Evolutionary conservation across 1,139 yeast genomes (phyloP), one percentile per base, ranked within the genome.

Genomic region (Yamadazyma songkhlaensis): DNA sequence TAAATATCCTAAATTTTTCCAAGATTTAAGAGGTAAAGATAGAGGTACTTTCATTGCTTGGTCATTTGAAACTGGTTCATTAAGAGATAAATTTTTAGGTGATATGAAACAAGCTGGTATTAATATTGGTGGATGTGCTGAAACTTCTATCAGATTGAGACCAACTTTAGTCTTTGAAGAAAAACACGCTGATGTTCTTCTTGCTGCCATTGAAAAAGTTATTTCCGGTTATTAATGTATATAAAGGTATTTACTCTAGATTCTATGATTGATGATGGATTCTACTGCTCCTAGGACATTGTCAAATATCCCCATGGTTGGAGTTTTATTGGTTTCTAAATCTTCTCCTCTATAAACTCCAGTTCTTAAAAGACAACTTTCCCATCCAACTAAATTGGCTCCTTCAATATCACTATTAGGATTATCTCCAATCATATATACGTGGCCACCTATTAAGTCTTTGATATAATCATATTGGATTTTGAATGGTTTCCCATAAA

Each of bases 371-470:
- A 92, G 72, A 32, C 88, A 74, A 13, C 92, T 81, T 36, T 83
- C 79, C 97, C 97, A 92, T 2, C 96, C 96, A 55, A 81, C 80
- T 41, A 69, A 69, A 51, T 84, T 83, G 2, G 96, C 98, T 0
- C 98, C 98, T 44, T 74, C 72, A 35, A 92, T 92, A 55, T 92
- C 98, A 36, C 90, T 80, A 21, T 83, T 92, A 2, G 97, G 97
- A 58, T 92, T 92, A 60, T 92, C 98, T 20, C 98, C 98, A 23
- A 92, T 86, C 98, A 92, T 92, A 62, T 73, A 90, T 2, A 92
- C 84, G 26, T 72, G 63, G 21, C 66, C 59, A 46, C 79, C 79
- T 6, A 71, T 53, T n/a, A 47, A 37, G 8, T 38, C 81, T 49
- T 79, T 79, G 34, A 75, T 74, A 59, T 76, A 92, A 51, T 86